phyloP scores from a whole-genome alignment of 129 eudicot species.

The Tagetes patula region DNA sequence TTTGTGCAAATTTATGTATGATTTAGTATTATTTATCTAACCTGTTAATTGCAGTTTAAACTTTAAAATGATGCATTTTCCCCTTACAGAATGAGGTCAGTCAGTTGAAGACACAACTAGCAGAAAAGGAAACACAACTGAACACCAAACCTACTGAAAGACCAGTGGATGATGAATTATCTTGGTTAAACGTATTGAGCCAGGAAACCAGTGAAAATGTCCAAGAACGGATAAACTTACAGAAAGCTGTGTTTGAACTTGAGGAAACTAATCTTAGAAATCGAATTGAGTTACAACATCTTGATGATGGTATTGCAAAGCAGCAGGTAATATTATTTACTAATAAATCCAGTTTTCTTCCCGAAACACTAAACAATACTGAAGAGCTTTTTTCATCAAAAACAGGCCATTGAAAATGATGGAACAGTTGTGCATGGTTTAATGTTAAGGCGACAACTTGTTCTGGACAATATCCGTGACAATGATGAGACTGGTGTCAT shows the following conservation, averaged over 20 bases:
- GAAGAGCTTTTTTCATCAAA: conserved; percentile 16
- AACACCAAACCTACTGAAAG: conserved; percentile 73
- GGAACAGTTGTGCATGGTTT: conserved; percentile 76
- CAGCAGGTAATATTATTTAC: conserved; percentile 57
- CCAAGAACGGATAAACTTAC: conserved; percentile 88
- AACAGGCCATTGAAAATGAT: conserved; percentile 64
- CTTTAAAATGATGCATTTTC: conserved; percentile 4
- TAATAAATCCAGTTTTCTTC: not conserved
- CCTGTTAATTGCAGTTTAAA: conserved; percentile 8
- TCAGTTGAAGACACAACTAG: conserved; percentile 73
- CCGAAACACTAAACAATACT: not conserved
- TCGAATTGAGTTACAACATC: conserved; percentile 77
- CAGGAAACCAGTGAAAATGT: conserved; percentile 95
- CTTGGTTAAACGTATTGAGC: conserved; percentile 78
- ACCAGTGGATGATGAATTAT: conserved; percentile 67
- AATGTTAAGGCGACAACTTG: conserved; percentile 73
- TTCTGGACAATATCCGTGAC: conserved; percentile 91
- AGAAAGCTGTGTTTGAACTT: conserved; percentile 87
- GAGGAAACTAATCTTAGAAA: conserved; percentile 88
- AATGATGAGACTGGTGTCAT: conserved; percentile 77
- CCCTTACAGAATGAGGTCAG: conserved; percentile 66
- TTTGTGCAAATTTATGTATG: conserved; percentile 10
- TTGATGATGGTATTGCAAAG: conserved; percentile 78
- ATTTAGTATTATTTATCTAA: not conserved
- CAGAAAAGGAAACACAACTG: conserved; percentile 81